Evolutionary conservation across 2,329 filamentous ascomycete species (phyloP), one percentile per base, ranked within the genome.

Genomic region (Paracoccidioides brasiliensis): DNA sequence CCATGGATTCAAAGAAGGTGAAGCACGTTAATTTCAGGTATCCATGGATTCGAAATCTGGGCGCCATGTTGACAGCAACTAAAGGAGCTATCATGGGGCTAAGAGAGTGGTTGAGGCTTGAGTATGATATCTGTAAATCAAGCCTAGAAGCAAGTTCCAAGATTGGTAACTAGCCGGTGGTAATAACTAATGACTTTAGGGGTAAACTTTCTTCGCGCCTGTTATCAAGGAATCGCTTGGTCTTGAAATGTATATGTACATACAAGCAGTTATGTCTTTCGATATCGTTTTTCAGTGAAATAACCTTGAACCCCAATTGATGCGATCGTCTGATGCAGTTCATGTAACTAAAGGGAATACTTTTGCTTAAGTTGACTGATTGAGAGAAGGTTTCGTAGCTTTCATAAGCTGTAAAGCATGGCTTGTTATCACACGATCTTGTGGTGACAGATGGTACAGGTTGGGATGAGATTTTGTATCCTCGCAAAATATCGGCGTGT

Each of bases 1-100:
- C 57, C 58, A 42, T 45, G 54, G 52, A 53, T 53, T 53, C 22
- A 33, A 9, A 42, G 12, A 33, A 52, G 35, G 12, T 35, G 12
- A 52, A 52, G 37, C 49, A 41, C 42, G 37, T 42, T 52, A 52
- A 32, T 42, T 42, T 35, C 38, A 33, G 3, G 37, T 42, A 42
- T 32, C 37, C 38, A 30, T 32, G 37, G 49, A n/a, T 42, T 42
- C 10, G 15, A 5, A 30, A 46, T 5, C 8, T 14, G 40, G 15
- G 10, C 40, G 40, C 22, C 22, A 22, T 22, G 22, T 22, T 22
- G 40, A 42, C 30, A 44, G 15, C 15, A 28, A 3, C 10, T 42
- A 10, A 37, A 32, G 14, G 30, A 48, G 30, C 32, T 15, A 22
- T 28, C 14, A 3, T 10, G 9, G 10, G 30, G 33, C 10, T 3